phyloP scores from a whole-genome alignment of 2,329 filamentous ascomycete species.

The Cytospora schulzeri region DNA sequence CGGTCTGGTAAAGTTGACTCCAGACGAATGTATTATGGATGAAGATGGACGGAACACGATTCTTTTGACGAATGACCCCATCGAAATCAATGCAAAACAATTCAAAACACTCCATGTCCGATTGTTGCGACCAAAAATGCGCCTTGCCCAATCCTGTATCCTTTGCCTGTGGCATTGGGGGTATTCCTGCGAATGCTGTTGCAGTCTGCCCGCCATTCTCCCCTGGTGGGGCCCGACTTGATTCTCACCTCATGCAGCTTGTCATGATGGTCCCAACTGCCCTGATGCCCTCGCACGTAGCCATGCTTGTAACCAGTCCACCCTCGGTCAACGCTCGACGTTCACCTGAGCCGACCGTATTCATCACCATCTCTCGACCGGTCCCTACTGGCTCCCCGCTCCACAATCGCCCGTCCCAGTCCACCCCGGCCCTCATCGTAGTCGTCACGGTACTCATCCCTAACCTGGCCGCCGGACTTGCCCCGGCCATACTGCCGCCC shows the following conservation, averaged over 20 bases:
- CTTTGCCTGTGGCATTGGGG: background rate
- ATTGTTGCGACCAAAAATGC: constrained; percentile 4
- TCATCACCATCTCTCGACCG: constrained; percentile 56
- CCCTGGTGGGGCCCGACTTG: background rate
- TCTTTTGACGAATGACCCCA: background rate
- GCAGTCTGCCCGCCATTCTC: background rate
- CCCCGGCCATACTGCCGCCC: constrained; percentile 94
- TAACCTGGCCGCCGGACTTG: constrained; percentile 93
- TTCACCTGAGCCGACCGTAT: constrained; percentile 58
- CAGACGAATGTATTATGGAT: background rate
- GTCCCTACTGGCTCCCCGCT: constrained; percentile 41
- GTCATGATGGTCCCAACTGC: background rate
- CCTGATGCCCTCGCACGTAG: background rate
- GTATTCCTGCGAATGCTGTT: background rate
- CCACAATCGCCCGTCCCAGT: constrained; percentile 76
- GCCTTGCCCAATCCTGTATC: constrained; percentile 2
- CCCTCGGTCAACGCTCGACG: background rate
- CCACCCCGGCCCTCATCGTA: constrained; percentile 94
- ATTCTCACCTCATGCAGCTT: background rate
- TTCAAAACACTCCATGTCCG: background rate
- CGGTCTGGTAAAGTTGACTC: background rate
- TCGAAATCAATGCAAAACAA: background rate
- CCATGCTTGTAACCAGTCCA: background rate
- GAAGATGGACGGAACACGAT: background rate
- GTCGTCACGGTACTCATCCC: constrained; percentile 96